A percentile compares a stretch with the other conserved stretches of the same genome.
phyloP scores from a whole-genome alignment of 2,329 filamentous ascomycete species.

The Trichoderma sp. region DNA sequence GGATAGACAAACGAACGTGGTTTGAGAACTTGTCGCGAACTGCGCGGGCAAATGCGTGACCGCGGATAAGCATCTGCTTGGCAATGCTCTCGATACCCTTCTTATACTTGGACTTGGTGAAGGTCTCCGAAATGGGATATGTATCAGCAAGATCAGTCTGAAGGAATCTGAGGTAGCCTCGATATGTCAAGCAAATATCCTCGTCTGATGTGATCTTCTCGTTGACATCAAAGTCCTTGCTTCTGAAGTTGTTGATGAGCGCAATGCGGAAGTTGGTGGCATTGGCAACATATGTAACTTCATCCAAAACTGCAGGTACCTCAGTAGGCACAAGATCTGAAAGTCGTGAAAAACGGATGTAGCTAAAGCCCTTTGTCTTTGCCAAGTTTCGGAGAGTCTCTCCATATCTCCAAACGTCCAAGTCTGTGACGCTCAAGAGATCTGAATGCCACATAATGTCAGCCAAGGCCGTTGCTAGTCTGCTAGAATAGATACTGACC shows the following conservation, averaged over 20 bases:
- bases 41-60: slow-evolving; percentile 57
- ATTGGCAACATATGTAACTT: slow-evolving; percentile 56
- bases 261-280: slow-evolving; percentile 53
- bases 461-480: neutral
- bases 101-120: slow-evolving; percentile 52
- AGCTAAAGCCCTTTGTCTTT: slow-evolving; percentile 44
- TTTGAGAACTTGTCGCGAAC: slow-evolving; percentile 51
- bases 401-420: slow-evolving; percentile 57
- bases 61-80: slow-evolving; percentile 58
- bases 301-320: slow-evolving; percentile 48
- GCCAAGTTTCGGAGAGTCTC: slow-evolving; percentile 50
- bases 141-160: slow-evolving; percentile 53
- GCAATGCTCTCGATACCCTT: slow-evolving; percentile 55
- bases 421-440: slow-evolving; percentile 54
- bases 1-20: slow-evolving; percentile 57
- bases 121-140: slow-evolving; percentile 45
- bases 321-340: slow-evolving; percentile 51
- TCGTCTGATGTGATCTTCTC: slow-evolving; percentile 49
- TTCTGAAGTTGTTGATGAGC: slow-evolving; percentile 51
- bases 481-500: slow-evolving; percentile 41
- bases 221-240: slow-evolving; percentile 46
- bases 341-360: slow-evolving; percentile 55
- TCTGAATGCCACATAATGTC: slow-evolving; percentile 41
- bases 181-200: slow-evolving; percentile 58
- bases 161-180: slow-evolving; percentile 58